Conservation (phyloP, 83 land plant species). For the Picea abies region DNA sequence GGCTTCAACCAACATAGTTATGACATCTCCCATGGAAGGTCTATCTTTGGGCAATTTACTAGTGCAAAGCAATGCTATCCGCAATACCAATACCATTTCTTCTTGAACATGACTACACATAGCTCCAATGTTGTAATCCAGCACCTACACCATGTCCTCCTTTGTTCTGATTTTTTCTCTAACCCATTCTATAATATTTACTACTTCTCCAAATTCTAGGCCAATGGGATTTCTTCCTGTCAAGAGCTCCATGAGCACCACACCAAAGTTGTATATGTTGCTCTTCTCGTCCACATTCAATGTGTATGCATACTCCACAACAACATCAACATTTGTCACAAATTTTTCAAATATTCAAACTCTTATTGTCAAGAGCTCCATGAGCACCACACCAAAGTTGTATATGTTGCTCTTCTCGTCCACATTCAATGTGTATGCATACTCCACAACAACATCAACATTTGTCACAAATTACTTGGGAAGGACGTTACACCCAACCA, state of each 20-base stretch:
- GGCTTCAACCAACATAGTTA: conserved; percentile 81
- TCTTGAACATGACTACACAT: conserved; percentile 69
- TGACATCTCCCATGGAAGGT: conserved; percentile 82
- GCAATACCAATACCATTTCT: conserved; percentile 73
- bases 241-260: conserved; percentile 75
- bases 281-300: no score
- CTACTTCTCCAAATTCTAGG: conserved; percentile 35
- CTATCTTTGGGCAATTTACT: conserved; percentile 74
- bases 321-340: no score
- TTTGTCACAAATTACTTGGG: no score
- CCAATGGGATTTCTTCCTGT: no score
- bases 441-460: no score
- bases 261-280: conserved; percentile 65
- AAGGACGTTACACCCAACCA: no score
- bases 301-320: no score
- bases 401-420: conserved; percentile 13
- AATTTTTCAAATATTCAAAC: no score
- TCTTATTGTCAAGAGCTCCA: conserved; percentile 56
- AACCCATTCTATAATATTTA: conserved; percentile 70
- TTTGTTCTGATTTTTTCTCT: conserved; percentile 36
- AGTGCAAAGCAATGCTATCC: conserved; percentile 78
- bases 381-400: conserved; percentile 80
- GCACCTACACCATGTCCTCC: conserved; percentile 35
- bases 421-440: no score
- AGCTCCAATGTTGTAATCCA: conserved; percentile 56